Base-by-base conservation (phyloP, 2,329 filamentous ascomycete genomes). In the Aureobasidium sp. region DNA sequence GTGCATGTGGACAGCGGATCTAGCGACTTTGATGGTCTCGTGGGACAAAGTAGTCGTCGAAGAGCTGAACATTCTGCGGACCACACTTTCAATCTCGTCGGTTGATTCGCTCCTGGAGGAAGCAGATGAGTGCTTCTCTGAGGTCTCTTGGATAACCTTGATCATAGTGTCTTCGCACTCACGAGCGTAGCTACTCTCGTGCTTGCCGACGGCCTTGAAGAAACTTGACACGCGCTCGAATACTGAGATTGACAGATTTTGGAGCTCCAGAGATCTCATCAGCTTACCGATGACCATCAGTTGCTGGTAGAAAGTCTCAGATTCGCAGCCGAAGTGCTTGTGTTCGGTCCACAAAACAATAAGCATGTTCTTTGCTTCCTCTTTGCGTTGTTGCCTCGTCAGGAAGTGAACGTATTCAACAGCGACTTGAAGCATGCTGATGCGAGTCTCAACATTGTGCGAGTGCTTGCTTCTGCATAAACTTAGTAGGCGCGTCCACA, bases 271-370 rank as follows among this genome's bases (percentile, higher is more conserved):
- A 27, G 45, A 25, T 36, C 37, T 60, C 58, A 60, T 50, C 14
- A 60, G 34, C 29, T 60, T 37, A 21, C 47, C 58, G 14, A 60
- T 60, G 3, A 9, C 10, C 47, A 41, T 60, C 29, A 60, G 16
- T 11, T 60, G 34, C 25, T 41, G 58, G 25, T 60, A 60, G 47
- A 60, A 60, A 21, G 47, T 30, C 42, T 60, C 61, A 27, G 49
- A 45, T 44, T 63, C 55, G 48, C 47, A 66, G 59, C 71, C 74
- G 37, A 71, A 73, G 48, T 75, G 72, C 60, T 77, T 73, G 63
- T 80, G 78, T 63, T 80, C 78, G 50, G 78, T 72, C 77, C 78
- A 81, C 21, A 78, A 66, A n/a, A 74, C 74, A 3, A 72, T 72
- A 7, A 81, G 70, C 4, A 81, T 69, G 2, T 77, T 74, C 1